A percentile compares a stretch with the other conserved stretches of the same genome.
Evolutionary conservation across 2,329 filamentous ascomycete species (phyloP).

Genomic region (Ampelomyces quisqualis): DNA sequence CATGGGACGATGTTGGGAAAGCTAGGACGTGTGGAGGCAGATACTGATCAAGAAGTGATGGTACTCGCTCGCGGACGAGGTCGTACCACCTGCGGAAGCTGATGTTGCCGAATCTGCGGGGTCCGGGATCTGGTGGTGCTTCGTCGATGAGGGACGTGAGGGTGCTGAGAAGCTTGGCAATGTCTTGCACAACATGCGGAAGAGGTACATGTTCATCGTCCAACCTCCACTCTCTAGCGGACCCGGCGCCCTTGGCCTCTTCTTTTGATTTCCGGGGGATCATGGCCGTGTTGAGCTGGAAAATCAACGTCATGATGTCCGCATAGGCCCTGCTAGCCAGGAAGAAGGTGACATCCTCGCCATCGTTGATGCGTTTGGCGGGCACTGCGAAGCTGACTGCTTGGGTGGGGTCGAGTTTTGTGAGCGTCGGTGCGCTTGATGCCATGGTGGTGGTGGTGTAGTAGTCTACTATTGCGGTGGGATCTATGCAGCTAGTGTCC

Average conservation of each 20-base stretch:
- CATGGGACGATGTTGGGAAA: constrained; percentile 31
- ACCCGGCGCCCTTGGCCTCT: constrained; percentile 40
- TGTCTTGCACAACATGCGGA: constrained; percentile 60
- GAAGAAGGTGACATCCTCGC: constrained; percentile 77
- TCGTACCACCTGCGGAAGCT: constrained; percentile 84
- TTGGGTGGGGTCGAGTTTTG: constrained; percentile 20
- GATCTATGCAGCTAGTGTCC: no score
- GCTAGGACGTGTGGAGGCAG: constrained; percentile 54
- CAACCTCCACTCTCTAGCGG: constrained; percentile 55
- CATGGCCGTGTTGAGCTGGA: constrained; percentile 87
- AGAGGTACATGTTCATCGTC: constrained; percentile 47
- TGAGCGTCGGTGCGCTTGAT: constrained; percentile 21
- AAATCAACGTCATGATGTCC: constrained; percentile 81
- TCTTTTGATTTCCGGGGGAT: constrained; percentile 63
- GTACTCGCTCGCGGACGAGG: constrained; percentile 62
- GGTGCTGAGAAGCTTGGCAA: constrained; percentile 66
- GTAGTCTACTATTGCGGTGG: not conserved
- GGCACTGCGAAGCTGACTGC: constrained; percentile 62
- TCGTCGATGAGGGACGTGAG: constrained; percentile 70
- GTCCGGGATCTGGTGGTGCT: constrained; percentile 80
- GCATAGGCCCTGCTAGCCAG: constrained; percentile 78
- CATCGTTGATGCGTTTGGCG: constrained; percentile 79
- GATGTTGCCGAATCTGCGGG: constrained; percentile 86
- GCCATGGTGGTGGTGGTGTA: not conserved
- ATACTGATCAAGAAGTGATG: constrained; percentile 58